Base-by-base conservation (phyloP, 2,329 filamentous ascomycete genomes). In the Pestalotiopsis sp. region DNA sequence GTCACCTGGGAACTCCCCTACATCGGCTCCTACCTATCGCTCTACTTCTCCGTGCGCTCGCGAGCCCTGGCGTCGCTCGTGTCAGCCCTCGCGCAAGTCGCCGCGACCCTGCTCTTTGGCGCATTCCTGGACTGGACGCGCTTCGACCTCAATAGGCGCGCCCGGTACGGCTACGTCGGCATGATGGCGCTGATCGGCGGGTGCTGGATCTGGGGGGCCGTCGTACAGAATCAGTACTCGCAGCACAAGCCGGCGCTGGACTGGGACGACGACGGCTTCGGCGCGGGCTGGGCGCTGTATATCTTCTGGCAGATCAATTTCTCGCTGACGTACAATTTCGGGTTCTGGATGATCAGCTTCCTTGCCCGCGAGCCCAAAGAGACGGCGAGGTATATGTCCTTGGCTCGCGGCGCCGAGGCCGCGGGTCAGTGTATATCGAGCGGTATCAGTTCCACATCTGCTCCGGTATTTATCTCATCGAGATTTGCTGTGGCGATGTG, bases 291-390 rank as follows among this genome's bases (percentile, higher is more conserved):
- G 75, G 79, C 74, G 4, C 67, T 79, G 9, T 79, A 79, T 66
- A 76, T 80, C 17, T 70, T 80, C 45, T 77, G 72, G 75, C 78
- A 78, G 67, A 73, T 78, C 20, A 77, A 77, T 61, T 78, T 72
- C 65, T 73, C 74, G 0, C 68, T 79, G 64, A 74, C 75, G 7
- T 78, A 79, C 67, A 80, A 79, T 67, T 79, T 77, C 41, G 75
- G 76, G 2, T 81, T 79, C 62, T 80, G 78, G 76, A 69, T 80
- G 1, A 73, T 78, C 9, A 75, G 77, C 3, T 78, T 73, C 25
- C 27, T 78, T 25, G 75, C 74, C 9, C 73, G 71, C 65, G 70
- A 74, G 6, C 72, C 75, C 1, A 73, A 67, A 13, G 75, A 77
- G 41, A 70, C 75, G 7, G 71, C 74, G 4, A 67, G 77, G 25